Evolutionary conservation across 108 stramenopile species (phyloP).

Genomic region (Cyclostephanos tholiformis): DNA sequence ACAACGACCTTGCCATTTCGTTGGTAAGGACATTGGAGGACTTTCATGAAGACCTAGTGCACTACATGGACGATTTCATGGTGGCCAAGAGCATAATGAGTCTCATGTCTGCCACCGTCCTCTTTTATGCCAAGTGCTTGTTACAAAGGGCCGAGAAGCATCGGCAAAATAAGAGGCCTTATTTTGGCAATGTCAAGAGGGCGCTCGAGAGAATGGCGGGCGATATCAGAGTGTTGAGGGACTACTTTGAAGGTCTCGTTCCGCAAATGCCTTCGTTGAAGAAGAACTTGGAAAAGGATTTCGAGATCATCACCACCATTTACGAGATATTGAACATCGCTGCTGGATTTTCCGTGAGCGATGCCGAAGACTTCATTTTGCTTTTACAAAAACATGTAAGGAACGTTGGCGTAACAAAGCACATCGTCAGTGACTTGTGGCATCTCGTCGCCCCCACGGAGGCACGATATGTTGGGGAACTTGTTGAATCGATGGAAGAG

Average conservation of each 20-base stretch:
- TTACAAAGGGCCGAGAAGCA: conserved; percentile 61
- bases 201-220: conserved; percentile 75
- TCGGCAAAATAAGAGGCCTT: conserved; percentile 52
- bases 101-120: conserved; percentile 68
- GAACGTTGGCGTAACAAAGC: conserved; percentile 73
- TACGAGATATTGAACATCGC: conserved; percentile 77
- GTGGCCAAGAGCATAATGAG: conserved; percentile 81
- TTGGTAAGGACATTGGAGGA: conserved; percentile 82
- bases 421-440: conserved; percentile 81
- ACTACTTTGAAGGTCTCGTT: conserved; percentile 74
- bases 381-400: conserved; percentile 74
- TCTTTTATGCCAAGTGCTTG: conserved; percentile 76
- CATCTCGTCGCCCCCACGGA: conserved; percentile 69
- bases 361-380: conserved; percentile 73
- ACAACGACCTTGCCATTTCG: conserved; percentile 79
- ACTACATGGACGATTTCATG: conserved; percentile 87
- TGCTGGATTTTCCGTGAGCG: conserved; percentile 60
- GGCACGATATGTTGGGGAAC: conserved; percentile 71
- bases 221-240: conserved; percentile 69
- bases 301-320: conserved; percentile 72
- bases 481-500: conserved; percentile 62
- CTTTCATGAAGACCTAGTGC: conserved; percentile 83
- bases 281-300: conserved; percentile 74
- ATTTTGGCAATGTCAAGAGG: conserved; percentile 57
- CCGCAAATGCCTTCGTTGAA: conserved; percentile 64